Conservation (phyloP, 2,329 filamentous ascomycete genomes). For the Elsinoe batatas region DNA sequence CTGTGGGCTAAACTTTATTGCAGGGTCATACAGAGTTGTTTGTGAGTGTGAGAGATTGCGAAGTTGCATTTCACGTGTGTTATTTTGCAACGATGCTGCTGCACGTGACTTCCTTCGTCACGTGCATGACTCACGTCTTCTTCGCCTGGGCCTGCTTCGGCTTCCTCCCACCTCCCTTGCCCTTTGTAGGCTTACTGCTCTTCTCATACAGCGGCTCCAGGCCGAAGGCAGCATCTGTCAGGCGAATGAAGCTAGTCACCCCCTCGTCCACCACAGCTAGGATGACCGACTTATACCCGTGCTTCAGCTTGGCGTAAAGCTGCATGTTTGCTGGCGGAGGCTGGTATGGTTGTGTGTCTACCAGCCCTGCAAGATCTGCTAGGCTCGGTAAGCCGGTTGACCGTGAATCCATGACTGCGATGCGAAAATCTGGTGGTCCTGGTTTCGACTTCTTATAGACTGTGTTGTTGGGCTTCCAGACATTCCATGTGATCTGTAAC, state of each 20-base stretch:
- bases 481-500: conserved; percentile 66
- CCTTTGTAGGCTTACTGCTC: conserved; percentile 33
- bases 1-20: no score
- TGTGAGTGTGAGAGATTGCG: not conserved
- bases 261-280: conserved; percentile 85
- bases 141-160: conserved; percentile 14
- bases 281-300: conserved; percentile 74
- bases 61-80: not conserved
- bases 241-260: conserved; percentile 74
- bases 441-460: conserved; percentile 72
- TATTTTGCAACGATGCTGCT: not conserved
- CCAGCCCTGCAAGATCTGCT: conserved; percentile 57
- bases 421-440: conserved; percentile 68
- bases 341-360: conserved; percentile 64
- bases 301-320: conserved; percentile 69
- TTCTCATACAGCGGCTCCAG: conserved; percentile 59
- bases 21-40: not conserved
- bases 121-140: conserved; percentile 3
- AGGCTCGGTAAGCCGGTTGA: conserved; percentile 62
- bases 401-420: conserved; percentile 71
- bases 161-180: conserved; percentile 32
- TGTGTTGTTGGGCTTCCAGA: conserved; percentile 62
- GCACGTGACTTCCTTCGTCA: not conserved
- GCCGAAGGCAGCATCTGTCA: conserved; percentile 70
- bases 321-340: conserved; percentile 44